Percentiles rank a stretch among this genome's conserved stretches.
Evolutionary conservation across 2,329 filamentous ascomycete genomes (phyloP).

Genomic region (Didymella sp.): DNA sequence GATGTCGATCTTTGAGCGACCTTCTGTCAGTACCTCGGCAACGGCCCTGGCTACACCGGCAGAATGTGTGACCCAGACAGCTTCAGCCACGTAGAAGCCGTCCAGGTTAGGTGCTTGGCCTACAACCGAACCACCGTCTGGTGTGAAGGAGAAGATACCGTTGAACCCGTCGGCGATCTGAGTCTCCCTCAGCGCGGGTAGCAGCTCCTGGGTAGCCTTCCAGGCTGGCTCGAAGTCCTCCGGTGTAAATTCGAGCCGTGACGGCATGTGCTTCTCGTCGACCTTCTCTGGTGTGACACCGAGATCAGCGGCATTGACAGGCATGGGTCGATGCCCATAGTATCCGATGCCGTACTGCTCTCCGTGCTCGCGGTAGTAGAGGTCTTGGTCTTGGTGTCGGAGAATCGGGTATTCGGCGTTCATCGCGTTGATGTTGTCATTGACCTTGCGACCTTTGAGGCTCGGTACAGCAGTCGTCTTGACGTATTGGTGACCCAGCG

Average conservation of each 20-base stretch:
- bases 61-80: constrained; percentile 72
- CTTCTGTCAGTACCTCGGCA: constrained; percentile 65
- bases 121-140: constrained; percentile 67
- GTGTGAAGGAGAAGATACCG: constrained; percentile 71
- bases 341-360: constrained; percentile 69
- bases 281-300: constrained; percentile 62
- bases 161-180: constrained; percentile 68
- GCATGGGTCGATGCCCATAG: constrained; percentile 69
- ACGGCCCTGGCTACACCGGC: constrained; percentile 68
- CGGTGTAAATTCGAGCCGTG: constrained; percentile 64
- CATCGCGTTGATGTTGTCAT: constrained; percentile 55
- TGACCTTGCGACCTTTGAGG: constrained; percentile 51
- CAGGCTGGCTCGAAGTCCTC: constrained; percentile 68
- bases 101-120: constrained; percentile 65
- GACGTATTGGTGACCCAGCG: constrained; percentile 69
- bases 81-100: constrained; percentile 69
- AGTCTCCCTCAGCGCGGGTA: constrained; percentile 60
- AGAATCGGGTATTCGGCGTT: constrained; percentile 64
- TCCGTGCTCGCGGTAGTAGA: constrained; percentile 71
- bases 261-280: constrained; percentile 68
- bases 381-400: constrained; percentile 67
- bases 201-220: constrained; percentile 61
- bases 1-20: constrained; percentile 63
- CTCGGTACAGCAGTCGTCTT: constrained; percentile 64
- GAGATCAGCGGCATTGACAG: constrained; percentile 62